These are phyloP conservation scores for Parathielavia appendiculata DNA, from an alignment of 495 filamentous ascomycete genomes.

Conservation along the genomic window DNA sequence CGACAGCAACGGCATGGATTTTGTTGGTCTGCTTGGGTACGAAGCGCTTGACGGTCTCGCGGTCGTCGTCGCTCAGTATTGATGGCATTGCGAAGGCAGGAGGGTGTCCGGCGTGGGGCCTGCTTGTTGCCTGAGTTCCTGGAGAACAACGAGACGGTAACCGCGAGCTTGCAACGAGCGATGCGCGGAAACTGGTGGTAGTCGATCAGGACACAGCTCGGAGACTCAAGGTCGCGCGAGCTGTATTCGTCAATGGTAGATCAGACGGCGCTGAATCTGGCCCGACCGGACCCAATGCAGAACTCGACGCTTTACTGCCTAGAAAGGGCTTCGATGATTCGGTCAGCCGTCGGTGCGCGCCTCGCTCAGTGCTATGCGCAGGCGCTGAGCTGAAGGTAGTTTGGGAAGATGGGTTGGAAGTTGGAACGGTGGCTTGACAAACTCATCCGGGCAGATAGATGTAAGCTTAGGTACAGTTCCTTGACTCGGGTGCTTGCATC, in stretches of 20 bases:
- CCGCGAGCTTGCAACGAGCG: background rate
- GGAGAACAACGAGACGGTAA: background rate
- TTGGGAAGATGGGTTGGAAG: background rate
- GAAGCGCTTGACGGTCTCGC: conserved; percentile 83
- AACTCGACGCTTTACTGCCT: background rate
- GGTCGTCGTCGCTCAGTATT: conserved; percentile 83
- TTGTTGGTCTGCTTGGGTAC: conserved; percentile 92
- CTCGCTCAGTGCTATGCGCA: background rate
- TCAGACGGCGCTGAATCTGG: conserved; percentile 6
- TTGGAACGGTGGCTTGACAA: background rate
- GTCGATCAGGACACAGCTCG: background rate
- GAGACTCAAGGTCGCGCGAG: background rate
- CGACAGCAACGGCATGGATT: conserved; percentile 89
- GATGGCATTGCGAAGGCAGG: conserved; percentile 63
- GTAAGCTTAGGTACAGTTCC: background rate
- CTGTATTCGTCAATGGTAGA: background rate
- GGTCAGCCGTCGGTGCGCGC: background rate
- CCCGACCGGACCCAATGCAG: background rate
- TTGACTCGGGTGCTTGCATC: conserved; percentile 16
- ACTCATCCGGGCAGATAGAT: background rate
- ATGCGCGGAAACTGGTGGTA: background rate
- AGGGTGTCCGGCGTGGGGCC: background rate
- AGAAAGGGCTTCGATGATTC: background rate
- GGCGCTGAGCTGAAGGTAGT: background rate
- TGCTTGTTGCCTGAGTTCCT: background rate